Evolutionary conservation across 345 rosid species (phyloP).

Genomic region (Euphorbia pulcherrima): DNA sequence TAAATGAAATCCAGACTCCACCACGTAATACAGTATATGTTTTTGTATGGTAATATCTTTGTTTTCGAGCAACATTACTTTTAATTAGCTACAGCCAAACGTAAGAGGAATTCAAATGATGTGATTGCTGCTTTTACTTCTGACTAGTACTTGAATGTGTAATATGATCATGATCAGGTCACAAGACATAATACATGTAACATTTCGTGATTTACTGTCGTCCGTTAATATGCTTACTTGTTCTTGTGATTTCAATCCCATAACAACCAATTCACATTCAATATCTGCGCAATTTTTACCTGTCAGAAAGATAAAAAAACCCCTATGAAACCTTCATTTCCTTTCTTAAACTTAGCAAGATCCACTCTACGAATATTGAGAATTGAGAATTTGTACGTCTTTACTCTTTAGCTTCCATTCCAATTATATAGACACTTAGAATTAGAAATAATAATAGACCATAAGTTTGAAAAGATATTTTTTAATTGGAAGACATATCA

Average conservation of each 20-base stretch:
- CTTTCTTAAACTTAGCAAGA: neutral
- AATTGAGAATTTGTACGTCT: too few species aligned
- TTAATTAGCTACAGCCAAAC: neutral
- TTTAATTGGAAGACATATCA: too few species aligned
- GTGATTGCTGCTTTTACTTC: neutral
- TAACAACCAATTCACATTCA: neutral
- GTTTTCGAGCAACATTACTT: neutral
- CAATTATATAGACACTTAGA: too few species aligned
- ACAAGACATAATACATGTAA: neutral
- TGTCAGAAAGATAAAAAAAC: neutral
- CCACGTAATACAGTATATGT: neutral
- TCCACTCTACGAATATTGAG: too few species aligned
- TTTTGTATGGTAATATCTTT: neutral
- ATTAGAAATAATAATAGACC: too few species aligned
- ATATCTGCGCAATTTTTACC: neutral
- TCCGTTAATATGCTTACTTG: neutral
- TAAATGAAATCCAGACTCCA: constrained; percentile 20
- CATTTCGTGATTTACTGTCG: neutral
- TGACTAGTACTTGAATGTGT: neutral
- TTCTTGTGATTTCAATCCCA: too few species aligned
- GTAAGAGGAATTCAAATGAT: neutral
- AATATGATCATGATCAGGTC: neutral
- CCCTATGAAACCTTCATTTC: neutral
- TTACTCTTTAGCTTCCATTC: too few species aligned
- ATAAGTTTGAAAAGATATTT: too few species aligned